Conservation (phyloP, 805 yeast species). For the Candida nemodendra region DNA sequence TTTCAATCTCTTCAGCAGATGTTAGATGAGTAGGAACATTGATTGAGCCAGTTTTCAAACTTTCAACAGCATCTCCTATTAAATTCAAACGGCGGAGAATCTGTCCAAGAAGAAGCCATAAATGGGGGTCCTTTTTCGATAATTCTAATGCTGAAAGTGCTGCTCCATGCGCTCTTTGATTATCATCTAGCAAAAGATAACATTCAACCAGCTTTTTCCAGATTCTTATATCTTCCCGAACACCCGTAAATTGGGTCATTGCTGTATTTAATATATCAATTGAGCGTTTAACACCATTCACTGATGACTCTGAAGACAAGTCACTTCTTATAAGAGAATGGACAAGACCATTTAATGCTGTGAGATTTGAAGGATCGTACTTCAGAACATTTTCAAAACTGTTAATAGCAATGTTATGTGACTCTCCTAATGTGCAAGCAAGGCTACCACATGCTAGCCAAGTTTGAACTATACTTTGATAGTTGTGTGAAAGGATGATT, state of each 20-base stretch:
- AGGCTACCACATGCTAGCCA: constrained; percentile 49
- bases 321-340: constrained; percentile 41
- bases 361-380: constrained; percentile 39
- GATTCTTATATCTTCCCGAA: constrained; percentile 39
- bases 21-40: constrained; percentile 38
- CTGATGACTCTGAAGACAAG: constrained; percentile 36
- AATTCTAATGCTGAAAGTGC: constrained; percentile 21
- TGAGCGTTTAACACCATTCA: constrained; percentile 38
- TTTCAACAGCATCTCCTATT: constrained; percentile 45
- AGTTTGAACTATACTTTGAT: constrained; percentile 23
- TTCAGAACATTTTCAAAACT: constrained; percentile 43
- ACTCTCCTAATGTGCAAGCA: constrained; percentile 41
- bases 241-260: constrained; percentile 36
- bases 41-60: constrained; percentile 44
- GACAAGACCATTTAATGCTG: constrained; percentile 45
- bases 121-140: constrained; percentile 35
- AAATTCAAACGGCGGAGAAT: constrained; percentile 43
- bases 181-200: constrained; percentile 44
- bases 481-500: constrained; percentile 3
- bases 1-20: constrained; percentile 37
- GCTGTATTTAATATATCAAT: constrained; percentile 41
- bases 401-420: constrained; percentile 38
- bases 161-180: constrained; percentile 49
- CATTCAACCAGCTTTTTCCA: constrained; percentile 54
- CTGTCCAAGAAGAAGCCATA: constrained; percentile 51